phyloP scores from a whole-genome alignment of 306 rosid genomes.

The Citrullus amarus region DNA sequence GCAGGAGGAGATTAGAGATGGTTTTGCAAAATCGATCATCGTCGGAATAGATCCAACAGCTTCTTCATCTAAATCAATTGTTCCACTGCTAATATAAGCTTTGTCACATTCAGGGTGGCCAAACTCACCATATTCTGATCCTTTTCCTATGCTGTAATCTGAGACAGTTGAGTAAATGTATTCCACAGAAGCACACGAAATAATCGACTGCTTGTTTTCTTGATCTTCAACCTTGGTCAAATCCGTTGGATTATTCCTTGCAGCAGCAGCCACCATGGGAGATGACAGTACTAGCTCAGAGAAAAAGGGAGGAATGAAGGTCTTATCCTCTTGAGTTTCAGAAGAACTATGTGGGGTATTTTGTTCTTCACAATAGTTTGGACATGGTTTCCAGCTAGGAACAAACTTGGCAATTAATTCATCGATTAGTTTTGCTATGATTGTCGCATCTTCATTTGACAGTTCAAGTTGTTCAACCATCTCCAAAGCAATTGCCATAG shows the following conservation, averaged over 20 bases:
- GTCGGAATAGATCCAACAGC: slow-evolving; percentile 11
- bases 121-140: background rate
- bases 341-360: background rate
- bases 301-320: slow-evolving; percentile 3
- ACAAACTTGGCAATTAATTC: slow-evolving; percentile 40
- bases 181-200: slow-evolving; percentile 45
- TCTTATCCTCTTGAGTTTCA: slow-evolving; percentile 17
- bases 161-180: slow-evolving; percentile 17
- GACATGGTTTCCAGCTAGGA: slow-evolving; percentile 45
- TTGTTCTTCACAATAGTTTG: background rate
- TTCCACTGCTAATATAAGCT: background rate
- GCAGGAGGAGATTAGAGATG: slow-evolving; percentile 26
- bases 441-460: slow-evolving; percentile 33
- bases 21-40: slow-evolving; percentile 18
- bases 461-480: slow-evolving; percentile 84
- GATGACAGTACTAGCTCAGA: slow-evolving; percentile 1
- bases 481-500: slow-evolving; percentile 69
- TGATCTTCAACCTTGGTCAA: slow-evolving; percentile 26
- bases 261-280: slow-evolving; percentile 1
- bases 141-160: slow-evolving; percentile 11
- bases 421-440: slow-evolving; percentile 57
- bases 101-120: background rate
- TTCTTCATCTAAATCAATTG: background rate
- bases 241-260: background rate
- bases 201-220: slow-evolving; percentile 33